Evolutionary conservation across 1,139 yeast species (phyloP).

Genomic region (Lizanozyma gosingica): DNA sequence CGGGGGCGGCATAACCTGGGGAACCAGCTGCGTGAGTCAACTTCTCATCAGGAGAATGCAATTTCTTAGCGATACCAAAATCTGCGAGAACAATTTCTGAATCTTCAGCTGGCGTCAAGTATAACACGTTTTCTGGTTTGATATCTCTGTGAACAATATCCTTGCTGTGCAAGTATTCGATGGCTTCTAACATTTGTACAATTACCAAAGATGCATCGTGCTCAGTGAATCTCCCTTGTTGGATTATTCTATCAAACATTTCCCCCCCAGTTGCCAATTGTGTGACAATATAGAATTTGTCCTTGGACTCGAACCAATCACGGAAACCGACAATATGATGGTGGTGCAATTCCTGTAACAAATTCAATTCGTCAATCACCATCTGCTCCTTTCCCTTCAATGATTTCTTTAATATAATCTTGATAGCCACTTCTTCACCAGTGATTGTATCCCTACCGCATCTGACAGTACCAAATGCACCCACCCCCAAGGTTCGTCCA

Average conservation of each 20-base stretch:
- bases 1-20: constrained; percentile 93
- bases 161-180: constrained; percentile 59
- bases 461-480: constrained; percentile 84
- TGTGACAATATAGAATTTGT: constrained; percentile 66
- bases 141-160: constrained; percentile 86
- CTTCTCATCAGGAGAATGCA: constrained; percentile 51
- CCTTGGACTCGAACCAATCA: constrained; percentile 86
- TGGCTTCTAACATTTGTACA: constrained; percentile 63
- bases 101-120: constrained; percentile 40
- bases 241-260: constrained; percentile 72
- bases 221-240: constrained; percentile 74
- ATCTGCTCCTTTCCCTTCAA: constrained; percentile 65
- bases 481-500: constrained; percentile 82
- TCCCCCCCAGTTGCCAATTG: constrained; percentile 89
- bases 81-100: constrained; percentile 80
- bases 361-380: constrained; percentile 66
- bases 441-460: constrained; percentile 55
- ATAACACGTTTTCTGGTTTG: constrained; percentile 83
- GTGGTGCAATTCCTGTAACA: constrained; percentile 58
- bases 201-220: constrained; percentile 69
- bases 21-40: constrained; percentile 80
- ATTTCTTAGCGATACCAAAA: constrained; percentile 81
- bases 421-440: constrained; percentile 74
- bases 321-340: constrained; percentile 76
- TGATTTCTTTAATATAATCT: constrained; percentile 75